Evolutionary conservation across 75 land plant genomes (phyloP).

Genomic region (Selaginella tamariscina): DNA sequence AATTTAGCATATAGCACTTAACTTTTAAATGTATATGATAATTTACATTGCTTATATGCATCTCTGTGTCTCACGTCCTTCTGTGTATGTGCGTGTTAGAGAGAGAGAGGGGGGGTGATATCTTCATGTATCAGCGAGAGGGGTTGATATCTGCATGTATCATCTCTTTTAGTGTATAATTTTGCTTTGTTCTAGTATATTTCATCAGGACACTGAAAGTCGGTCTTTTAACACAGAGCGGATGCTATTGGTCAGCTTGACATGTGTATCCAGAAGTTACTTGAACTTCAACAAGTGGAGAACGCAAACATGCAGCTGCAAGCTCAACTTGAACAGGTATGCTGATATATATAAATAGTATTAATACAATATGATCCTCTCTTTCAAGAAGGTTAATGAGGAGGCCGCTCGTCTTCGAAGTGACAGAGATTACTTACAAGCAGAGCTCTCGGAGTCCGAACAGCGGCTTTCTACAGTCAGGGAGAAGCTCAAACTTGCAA

Average conservation of each 20-base stretch:
- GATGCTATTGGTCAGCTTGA: not conserved
- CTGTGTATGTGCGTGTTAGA: no score
- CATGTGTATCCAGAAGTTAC: not conserved
- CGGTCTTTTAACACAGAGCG: no score
- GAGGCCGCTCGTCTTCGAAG: not conserved
- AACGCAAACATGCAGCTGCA: not conserved
- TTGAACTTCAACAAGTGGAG: not conserved
- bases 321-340: not conserved
- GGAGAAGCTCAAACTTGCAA: slow-evolving; percentile 89
- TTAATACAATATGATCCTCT: not conserved
- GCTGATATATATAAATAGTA: not conserved
- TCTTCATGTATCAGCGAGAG: no score
- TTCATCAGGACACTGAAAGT: not conserved
- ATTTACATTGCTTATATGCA: no score
- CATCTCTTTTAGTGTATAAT: not conserved
- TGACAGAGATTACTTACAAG: slow-evolving; percentile 18
- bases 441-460: slow-evolving; percentile 58
- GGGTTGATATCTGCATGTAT: not conserved
- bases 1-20: no score
- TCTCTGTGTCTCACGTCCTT: no score
- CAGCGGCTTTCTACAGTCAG: slow-evolving; percentile 57
- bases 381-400: not conserved
- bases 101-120: no score
- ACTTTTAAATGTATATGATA: no score
- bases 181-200: not conserved